These are phyloP conservation scores for Pyricularia pennisetigena DNA, from an alignment of 2,329 filamentous ascomycete species.

Conservation along the genomic window DNA sequence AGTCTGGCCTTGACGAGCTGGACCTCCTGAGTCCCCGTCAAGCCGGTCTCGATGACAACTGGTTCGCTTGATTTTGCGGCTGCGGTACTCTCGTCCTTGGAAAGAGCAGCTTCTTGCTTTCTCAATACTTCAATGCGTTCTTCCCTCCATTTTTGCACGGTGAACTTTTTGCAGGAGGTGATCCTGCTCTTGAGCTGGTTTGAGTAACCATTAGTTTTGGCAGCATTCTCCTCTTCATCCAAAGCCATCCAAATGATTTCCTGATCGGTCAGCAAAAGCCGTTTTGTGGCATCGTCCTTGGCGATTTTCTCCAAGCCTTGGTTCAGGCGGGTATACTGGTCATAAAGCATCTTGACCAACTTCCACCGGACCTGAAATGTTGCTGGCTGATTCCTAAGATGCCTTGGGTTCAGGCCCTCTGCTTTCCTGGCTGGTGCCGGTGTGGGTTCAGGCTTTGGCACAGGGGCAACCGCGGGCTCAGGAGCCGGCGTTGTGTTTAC, in stretches of 20 bases:
- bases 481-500: neutral
- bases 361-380: slow-evolving; percentile 44
- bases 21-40: slow-evolving; percentile 59
- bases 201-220: slow-evolving; percentile 61
- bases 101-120: neutral
- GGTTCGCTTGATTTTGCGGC: slow-evolving; percentile 3
- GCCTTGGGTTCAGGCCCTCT: slow-evolving; percentile 58
- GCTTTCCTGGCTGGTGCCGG: slow-evolving; percentile 18
- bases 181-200: slow-evolving; percentile 81
- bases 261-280: slow-evolving; percentile 52
- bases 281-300: slow-evolving; percentile 34
- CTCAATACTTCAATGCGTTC: slow-evolving; percentile 29
- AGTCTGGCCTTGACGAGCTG: slow-evolving; percentile 47
- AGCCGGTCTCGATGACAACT: slow-evolving; percentile 51
- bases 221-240: slow-evolving; percentile 73
- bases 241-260: slow-evolving; percentile 59
- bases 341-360: slow-evolving; percentile 54
- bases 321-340: slow-evolving; percentile 59
- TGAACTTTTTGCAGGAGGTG: slow-evolving; percentile 67
- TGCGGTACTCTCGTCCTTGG: neutral
- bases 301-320: slow-evolving; percentile 43
- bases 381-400: slow-evolving; percentile 48
- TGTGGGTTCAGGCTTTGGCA: neutral
- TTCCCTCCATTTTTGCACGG: slow-evolving; percentile 58
- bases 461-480: neutral